phyloP scores from a whole-genome alignment of 768 basidiomycete species.

The Pleurotus djamor region DNA sequence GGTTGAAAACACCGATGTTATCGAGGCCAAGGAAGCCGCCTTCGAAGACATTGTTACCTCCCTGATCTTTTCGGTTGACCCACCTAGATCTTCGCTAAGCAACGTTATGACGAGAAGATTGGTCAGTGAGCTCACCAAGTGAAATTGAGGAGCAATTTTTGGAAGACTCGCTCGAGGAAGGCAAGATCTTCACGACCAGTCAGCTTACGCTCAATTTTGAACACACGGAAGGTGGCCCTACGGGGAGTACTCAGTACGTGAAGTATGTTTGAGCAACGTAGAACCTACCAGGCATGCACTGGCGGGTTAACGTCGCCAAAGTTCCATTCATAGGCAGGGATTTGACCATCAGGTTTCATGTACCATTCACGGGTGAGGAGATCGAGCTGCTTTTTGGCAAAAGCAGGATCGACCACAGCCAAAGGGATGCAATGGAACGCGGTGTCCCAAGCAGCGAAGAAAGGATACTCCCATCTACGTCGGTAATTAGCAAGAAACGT shows the following conservation, averaged over 20 bases:
- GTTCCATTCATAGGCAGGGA: conserved; percentile 99
- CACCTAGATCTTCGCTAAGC: conserved; percentile 50
- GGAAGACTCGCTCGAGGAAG: conserved; percentile 98
- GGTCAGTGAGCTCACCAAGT: conserved; percentile 62
- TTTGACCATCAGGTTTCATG: conserved; percentile 98
- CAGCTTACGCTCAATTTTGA: conserved; percentile 98
- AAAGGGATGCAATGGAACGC: conserved; percentile 99
- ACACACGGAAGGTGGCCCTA: conserved; percentile 96
- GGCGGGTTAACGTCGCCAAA: conserved; percentile 98
- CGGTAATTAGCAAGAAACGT: conserved; percentile 1
- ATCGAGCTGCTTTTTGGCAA: conserved; percentile 98
- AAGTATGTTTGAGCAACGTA: too few relatives aligned
- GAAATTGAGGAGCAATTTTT: conserved; percentile 94
- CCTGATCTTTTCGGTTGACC: conserved; percentile 97
- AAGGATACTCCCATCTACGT: conserved; percentile 94
- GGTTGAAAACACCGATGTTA: conserved; percentile 98
- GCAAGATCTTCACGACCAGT: conserved; percentile 86
- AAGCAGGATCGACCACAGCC: conserved; percentile 91
- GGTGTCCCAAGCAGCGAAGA: conserved; percentile 98
- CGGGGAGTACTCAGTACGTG: conserved; percentile 3
- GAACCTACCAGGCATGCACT: conserved; percentile 88
- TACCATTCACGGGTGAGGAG: conserved; percentile 98
- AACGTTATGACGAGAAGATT: background rate
- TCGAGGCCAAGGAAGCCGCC: conserved; percentile 98
- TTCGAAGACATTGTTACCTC: conserved; percentile 95